A percentile compares a stretch with the other conserved stretches of the same genome.
phyloP scores from a whole-genome alignment of 345 rosid species.

The Bruguiera sexangula region DNA sequence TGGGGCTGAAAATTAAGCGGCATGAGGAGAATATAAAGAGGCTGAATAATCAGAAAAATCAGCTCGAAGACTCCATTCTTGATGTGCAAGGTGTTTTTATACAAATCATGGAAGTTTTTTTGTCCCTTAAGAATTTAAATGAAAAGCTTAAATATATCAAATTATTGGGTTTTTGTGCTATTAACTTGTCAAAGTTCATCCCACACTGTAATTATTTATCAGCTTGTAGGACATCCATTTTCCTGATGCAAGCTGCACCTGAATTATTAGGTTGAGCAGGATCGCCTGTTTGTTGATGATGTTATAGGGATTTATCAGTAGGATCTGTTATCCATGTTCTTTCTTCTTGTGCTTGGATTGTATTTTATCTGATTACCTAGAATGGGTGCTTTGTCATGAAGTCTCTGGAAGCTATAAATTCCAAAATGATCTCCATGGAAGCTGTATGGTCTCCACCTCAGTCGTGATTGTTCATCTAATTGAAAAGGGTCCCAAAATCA shows the following conservation, averaged over 20 bases:
- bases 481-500: too few species aligned
- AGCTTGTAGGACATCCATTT: background rate
- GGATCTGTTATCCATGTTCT: background rate
- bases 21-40: constrained; percentile 56
- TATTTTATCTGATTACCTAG: background rate
- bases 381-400: background rate
- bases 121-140: background rate
- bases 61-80: constrained; percentile 53
- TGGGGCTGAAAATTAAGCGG: constrained; percentile 63
- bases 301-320: background rate
- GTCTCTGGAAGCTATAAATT: background rate
- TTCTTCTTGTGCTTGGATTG: background rate
- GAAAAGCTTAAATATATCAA: background rate
- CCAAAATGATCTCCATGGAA: background rate
- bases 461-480: too few species aligned
- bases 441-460: background rate
- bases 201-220: background rate
- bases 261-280: background rate
- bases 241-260: background rate
- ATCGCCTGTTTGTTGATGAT: background rate
- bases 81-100: constrained; percentile 55
- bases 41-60: constrained; percentile 47
- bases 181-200: constrained; percentile 4
- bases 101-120: background rate
- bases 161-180: background rate